Base-by-base conservation (phyloP, 2,329 filamentous ascomycete genomes). In the Diaporthe velutina region DNA sequence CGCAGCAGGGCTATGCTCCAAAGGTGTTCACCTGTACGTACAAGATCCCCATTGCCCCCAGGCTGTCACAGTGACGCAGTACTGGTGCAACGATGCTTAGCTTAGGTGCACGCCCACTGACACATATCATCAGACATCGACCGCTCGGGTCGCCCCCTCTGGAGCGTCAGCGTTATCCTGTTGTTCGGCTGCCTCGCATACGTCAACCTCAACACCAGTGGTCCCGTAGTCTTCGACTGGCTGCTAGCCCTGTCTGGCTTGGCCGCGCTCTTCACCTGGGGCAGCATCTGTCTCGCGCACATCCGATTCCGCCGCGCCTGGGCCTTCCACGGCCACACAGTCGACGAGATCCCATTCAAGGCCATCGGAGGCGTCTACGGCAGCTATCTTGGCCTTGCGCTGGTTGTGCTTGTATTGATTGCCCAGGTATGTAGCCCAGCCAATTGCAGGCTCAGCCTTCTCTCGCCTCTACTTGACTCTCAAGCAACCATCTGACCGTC, bases 291-390 rank as follows among this genome's bases (percentile, higher is more conserved):
- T 79, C 83, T 92, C 4, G 87, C 91, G 3, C 93, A 94, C 79
- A 93, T 94, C 79, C 91, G 92, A 28, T 93, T 94, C 87, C 90
- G 92, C 48, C 79, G 82, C 3, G 92, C 91, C 0, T 94, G 92
- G 92, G 85, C 84, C 35, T 82, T 86, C 38, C 87, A 92, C 54
- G 90, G 91, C n/a, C 90, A 91, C 81, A 89, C 87, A 3, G 81
- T 93, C 1, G 89, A 92, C 55, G 93, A 94, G 82, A 89, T 95
- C 19, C 90, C 93, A 0, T 95, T 93, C 84, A 82, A 86, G 70
- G 90, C 91, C 2, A 84, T 90, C 54, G 86, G 87, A 48, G 93
- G 93, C 52, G 85, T 93, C 4, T 85, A 83, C 10, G 93, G 93
- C 25, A 94, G 91, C 1, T 94, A 87, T 83, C 57, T 94, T 6